Evolutionary conservation across 176 grass and related monocot species (phyloP), one percentile per base, ranked within the genome.

Genomic region (Carex pumila): DNA sequence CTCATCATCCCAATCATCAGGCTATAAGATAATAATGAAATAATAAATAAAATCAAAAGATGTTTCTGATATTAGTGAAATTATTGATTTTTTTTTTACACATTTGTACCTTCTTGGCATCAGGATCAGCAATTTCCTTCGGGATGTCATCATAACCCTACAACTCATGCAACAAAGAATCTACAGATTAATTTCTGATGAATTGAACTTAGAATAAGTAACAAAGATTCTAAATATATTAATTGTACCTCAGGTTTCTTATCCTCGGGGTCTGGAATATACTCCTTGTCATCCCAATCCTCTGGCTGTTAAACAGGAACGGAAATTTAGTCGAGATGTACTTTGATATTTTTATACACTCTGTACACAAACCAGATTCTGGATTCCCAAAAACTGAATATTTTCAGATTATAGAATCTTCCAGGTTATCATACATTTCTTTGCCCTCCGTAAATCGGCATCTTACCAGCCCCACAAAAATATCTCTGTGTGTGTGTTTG

Each of bases 241-340:
- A 65, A 75, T 39, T 12, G 4, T 97, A 97, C 95, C 92, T 98
- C 92, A 71, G 92, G 91, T 84, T 94, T 98, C 82, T 87, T 88
- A 73, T 98, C 95, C 86, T 98, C 89, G 0, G 95, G 91, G 25
- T 98, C 92, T 39, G 91, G 95, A 88, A 94, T 94, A 72, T 93
- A 93, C 64, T 98, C 92, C 73, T 94, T 93, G 74, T 94, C 95
- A 81, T 98, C 95, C 95, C 95, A 98, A 82, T 98, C 92, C 68
- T 94, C 90, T 41, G 95, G 95, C 95, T 98, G 83, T 45, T 82
- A 85, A 69, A 39, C 4, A 65, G 49, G 3, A 87, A 13, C 29
- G 49, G 29, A 64, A 30, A 45, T 47, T 86, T 56, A 76, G 18
- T 62, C 53, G 10, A 64, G 5, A 56, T 13, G 65, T 43, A 82